phyloP scores from a whole-genome alignment of 2,329 filamentous ascomycete genomes.

The Neopestalotiopsis sp. region DNA sequence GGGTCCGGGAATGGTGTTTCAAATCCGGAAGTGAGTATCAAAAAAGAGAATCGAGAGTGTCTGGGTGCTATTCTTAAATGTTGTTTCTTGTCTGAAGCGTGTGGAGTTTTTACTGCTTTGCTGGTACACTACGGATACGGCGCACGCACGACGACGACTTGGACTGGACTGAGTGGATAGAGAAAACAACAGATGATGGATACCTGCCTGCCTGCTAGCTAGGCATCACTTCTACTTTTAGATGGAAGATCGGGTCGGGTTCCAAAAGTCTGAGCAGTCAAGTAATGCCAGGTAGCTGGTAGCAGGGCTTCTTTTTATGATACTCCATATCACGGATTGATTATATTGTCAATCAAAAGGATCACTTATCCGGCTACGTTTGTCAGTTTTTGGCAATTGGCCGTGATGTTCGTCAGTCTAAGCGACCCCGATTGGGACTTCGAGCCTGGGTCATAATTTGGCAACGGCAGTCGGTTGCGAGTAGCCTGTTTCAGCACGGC shows the following conservation, averaged over 20 bases:
- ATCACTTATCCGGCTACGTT: not conserved
- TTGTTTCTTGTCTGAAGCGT: not conserved
- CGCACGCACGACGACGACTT: not conserved
- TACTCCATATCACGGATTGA: not conserved
- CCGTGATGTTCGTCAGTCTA: slow-evolving; percentile 6
- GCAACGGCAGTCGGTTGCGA: slow-evolving; percentile 11
- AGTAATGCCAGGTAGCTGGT: not conserved
- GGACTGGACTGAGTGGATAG: too few species aligned
- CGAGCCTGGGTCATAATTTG: not conserved
- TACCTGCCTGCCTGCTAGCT: not conserved
- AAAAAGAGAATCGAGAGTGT: not conserved
- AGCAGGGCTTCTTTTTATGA: not conserved
- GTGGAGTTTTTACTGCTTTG: not conserved
- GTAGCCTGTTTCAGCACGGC: slow-evolving; percentile 11
- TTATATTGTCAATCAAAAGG: slow-evolving; percentile 10
- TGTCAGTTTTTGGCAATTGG: slow-evolving; percentile 9
- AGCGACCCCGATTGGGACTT: slow-evolving; percentile 10
- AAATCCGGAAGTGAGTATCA: not conserved
- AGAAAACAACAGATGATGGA: not conserved
- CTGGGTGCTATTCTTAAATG: slow-evolving; percentile 13
- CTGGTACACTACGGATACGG: not conserved
- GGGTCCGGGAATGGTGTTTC: slow-evolving; percentile 1
- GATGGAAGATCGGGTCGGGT: not conserved
- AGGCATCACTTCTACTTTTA: not conserved
- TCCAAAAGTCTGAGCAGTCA: not conserved